Evolutionary conservation across 768 basidiomycete genomes (phyloP).

Genomic region (Suillus subluteus): DNA sequence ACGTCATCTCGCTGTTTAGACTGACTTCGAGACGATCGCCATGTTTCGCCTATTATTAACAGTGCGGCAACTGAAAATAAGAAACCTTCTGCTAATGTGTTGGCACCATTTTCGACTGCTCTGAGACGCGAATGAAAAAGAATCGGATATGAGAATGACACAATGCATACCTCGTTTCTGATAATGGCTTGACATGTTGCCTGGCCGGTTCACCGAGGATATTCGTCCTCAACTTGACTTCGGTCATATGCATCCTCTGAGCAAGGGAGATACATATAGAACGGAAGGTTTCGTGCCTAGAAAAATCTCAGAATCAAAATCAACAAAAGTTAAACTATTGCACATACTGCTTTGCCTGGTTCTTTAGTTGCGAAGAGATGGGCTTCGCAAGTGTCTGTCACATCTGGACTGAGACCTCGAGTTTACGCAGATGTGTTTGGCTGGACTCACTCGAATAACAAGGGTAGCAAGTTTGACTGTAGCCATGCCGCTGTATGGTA

Average conservation of each 20-base stretch:
- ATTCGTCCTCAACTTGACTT: slow-evolving; percentile 71
- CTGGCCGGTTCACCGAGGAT: slow-evolving; percentile 77
- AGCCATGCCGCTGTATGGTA: slow-evolving; percentile 51
- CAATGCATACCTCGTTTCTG: slow-evolving; percentile 64
- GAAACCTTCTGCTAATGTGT: slow-evolving; percentile 83
- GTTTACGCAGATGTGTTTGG: neutral
- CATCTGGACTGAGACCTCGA: slow-evolving; percentile 8
- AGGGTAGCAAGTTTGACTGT: slow-evolving; percentile 75
- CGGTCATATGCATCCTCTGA: slow-evolving; percentile 75
- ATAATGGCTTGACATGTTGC: slow-evolving; percentile 70
- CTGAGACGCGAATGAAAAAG: slow-evolving; percentile 38
- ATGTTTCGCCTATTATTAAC: slow-evolving; percentile 78
- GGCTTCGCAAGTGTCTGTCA: slow-evolving; percentile 82
- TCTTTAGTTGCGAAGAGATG: slow-evolving; percentile 68
- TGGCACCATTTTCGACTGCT: slow-evolving; percentile 87
- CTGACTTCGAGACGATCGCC: slow-evolving; percentile 70
- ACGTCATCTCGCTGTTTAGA: slow-evolving; percentile 73
- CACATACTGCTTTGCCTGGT: slow-evolving; percentile 72
- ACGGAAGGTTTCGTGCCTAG: slow-evolving; percentile 75
- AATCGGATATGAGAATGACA: neutral
- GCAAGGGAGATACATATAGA: slow-evolving; percentile 72
- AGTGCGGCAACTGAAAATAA: slow-evolving; percentile 76
- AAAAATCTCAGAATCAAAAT: neutral
- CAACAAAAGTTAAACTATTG: neutral
- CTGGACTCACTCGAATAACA: slow-evolving; percentile 64